Percentiles rank a stretch among this genome's conserved stretches.
These are phyloP conservation scores for Colletotrichum lentis DNA, from an alignment of 2,329 filamentous ascomycete species.

Conservation along the genomic window DNA sequence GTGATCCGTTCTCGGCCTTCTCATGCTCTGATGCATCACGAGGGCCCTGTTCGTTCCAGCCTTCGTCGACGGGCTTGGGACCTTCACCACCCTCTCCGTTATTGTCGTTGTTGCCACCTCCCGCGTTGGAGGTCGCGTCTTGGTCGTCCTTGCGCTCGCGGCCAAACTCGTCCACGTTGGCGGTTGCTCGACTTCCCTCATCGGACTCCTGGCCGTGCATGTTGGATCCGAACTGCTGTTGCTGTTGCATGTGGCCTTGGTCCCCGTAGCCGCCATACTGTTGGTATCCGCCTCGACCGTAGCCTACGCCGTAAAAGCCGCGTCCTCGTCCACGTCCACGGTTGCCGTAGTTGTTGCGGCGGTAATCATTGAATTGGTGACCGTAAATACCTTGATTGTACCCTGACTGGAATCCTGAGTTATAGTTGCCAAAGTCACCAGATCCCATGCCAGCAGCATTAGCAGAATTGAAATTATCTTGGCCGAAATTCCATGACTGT, in stretches of 20 bases:
- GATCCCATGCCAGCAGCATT: conserved; percentile 82
- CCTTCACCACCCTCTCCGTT: conserved; percentile 19
- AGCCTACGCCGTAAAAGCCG: conserved; percentile 64
- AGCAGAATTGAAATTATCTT: conserved; percentile 90
- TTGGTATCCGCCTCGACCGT: conserved; percentile 64
- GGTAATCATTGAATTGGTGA: conserved; percentile 82
- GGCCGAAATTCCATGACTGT: conserved; percentile 83
- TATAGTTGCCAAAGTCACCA: conserved; percentile 83
- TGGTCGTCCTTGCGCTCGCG: conserved; percentile 42
- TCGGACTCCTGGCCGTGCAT: conserved; percentile 39
- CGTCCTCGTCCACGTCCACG: conserved; percentile 72
- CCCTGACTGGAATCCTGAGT: conserved; percentile 79
- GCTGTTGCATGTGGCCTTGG: conserved; percentile 44
- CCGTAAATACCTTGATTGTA: conserved; percentile 87
- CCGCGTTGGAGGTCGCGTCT: conserved; percentile 23
- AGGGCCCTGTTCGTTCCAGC: conserved; percentile 40
- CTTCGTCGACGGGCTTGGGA: conserved; percentile 34
- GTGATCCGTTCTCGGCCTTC: conserved; percentile 42
- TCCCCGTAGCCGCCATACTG: conserved; percentile 53
- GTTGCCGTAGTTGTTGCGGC: conserved; percentile 71
- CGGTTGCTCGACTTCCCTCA: conserved; percentile 39
- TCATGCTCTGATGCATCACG: conserved; percentile 42
- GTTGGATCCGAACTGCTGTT: conserved; percentile 29
- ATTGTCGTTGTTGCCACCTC: conserved; percentile 21
- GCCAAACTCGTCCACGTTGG: conserved; percentile 53